Conservation (phyloP, 257 asterid species). For the Echium plantagineum region DNA sequence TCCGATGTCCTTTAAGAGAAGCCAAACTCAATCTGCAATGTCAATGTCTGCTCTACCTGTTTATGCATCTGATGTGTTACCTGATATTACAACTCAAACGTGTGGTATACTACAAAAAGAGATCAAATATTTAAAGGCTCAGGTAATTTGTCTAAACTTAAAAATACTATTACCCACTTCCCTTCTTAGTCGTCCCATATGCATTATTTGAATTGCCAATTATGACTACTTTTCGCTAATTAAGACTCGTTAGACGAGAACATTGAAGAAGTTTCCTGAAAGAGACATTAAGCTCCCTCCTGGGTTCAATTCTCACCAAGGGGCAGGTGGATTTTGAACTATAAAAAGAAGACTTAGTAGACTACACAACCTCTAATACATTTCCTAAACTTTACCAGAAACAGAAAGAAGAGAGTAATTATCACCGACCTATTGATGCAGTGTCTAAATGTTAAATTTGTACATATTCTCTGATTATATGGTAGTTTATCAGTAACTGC, state of each 20-base stretch:
- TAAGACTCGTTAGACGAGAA: neutral
- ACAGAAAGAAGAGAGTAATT: no score
- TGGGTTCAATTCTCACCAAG: no score
- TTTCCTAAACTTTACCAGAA: no score
- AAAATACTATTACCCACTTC: neutral
- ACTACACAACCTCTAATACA: neutral
- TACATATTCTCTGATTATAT: no score
- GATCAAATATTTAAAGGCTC: slow-evolving; percentile 53
- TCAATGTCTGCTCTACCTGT: slow-evolving; percentile 22
- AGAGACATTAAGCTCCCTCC: no score
- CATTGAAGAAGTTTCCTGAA: no score
- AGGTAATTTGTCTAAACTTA: slow-evolving; percentile 28
- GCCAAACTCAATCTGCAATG: slow-evolving; percentile 26
- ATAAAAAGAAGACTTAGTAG: neutral
- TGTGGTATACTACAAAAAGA: slow-evolving; percentile 38
- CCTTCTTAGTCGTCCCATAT: neutral
- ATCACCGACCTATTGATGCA: no score
- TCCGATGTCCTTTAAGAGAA: slow-evolving; percentile 37
- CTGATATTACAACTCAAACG: slow-evolving; percentile 26
- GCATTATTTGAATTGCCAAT: no score
- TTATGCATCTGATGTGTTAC: slow-evolving; percentile 27
- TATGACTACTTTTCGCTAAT: neutral
- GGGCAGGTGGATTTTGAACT: no score
- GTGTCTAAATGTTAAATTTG: no score
- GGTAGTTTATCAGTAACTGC: no score